Evolutionary conservation across 805 yeast genomes (phyloP).

Genomic region (Metschnikowia henanensis): DNA sequence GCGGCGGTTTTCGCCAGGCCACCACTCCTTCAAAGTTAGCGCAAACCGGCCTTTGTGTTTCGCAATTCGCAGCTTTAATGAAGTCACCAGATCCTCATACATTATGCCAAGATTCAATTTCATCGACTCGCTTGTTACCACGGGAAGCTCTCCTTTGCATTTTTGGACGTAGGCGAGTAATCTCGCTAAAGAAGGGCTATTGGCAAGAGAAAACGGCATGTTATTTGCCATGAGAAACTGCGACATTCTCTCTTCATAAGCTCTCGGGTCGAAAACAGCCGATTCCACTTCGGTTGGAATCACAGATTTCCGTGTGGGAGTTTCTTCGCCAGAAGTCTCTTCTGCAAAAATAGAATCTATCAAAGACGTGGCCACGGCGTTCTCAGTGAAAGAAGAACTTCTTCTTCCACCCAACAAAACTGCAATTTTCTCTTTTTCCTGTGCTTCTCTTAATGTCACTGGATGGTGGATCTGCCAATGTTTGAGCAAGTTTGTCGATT

Average conservation of each 20-base stretch:
- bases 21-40: constrained; percentile 4
- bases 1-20: background rate
- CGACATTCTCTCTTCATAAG: background rate
- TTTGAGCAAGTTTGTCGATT: no score
- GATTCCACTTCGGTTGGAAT: background rate
- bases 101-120: constrained; percentile 1
- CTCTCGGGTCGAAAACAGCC: background rate
- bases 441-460: no score
- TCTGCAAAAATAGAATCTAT: no score
- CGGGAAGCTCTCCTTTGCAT: background rate
- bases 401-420: background rate
- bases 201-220: constrained; percentile 3
- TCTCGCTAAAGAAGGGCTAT: constrained; percentile 2
- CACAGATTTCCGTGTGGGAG: no score
- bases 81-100: constrained; percentile 1
- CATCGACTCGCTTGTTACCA: constrained; percentile 1
- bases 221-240: constrained; percentile 1
- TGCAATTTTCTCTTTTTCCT: no score
- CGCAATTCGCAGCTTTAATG: constrained; percentile 1
- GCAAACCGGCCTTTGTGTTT: constrained; percentile 2
- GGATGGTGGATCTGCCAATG: background rate
- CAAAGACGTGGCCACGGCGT: no score
- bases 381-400: background rate
- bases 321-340: no score
- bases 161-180: background rate